Evolutionary conservation across 768 basidiomycete species (phyloP), one percentile per base, ranked within the genome.

Genomic region (Cantharellus cinnabarinus): DNA sequence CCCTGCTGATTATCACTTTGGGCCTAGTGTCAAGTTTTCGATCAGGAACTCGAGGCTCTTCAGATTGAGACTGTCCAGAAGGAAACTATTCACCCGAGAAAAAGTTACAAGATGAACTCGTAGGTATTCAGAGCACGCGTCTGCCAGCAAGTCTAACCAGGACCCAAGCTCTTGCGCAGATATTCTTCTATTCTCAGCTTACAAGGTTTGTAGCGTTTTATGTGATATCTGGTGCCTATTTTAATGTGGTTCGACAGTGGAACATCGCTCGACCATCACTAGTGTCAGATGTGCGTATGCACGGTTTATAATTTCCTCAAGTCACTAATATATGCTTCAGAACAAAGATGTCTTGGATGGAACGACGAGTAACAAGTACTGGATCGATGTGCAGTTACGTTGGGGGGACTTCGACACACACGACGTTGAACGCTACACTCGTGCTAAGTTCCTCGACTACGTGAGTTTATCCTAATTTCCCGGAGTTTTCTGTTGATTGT

Each of bases 41-140:
- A 99, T 72, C 93, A 97, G 71, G 95, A 99, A 67, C 76, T 99
- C 41, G 95, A 99, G 69, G 93, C 95, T 2, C 73, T 99, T 14
- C 91, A 97, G 65, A 99, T 99, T 65, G 95, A 98, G 75, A 98
- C 93, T 0, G 95, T 99, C 0, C 95, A 98, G 71, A 99, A 99
- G 71, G 95, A 99, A 71, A 97, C 95, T 0, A 99, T 99, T 62
- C 95, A 95, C 70, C 94, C 94, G 65, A 87, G 94, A 72, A 97
- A 97, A 77, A 95, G 90, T 76, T 99, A 99, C 80, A 99, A 99
- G 80, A 98, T 99, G 95, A 99, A 99, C 73, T 95, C 91, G 4
- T 66, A 53, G 15, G 64, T 58, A 34, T n/a, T 37, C 35, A 38
- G 58, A 4, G 10, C 3, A 29, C 20, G 20, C 20, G 20, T 29